phyloP scores from a whole-genome alignment of 2,329 filamentous ascomycete genomes.

The Monilinia laxa region DNA sequence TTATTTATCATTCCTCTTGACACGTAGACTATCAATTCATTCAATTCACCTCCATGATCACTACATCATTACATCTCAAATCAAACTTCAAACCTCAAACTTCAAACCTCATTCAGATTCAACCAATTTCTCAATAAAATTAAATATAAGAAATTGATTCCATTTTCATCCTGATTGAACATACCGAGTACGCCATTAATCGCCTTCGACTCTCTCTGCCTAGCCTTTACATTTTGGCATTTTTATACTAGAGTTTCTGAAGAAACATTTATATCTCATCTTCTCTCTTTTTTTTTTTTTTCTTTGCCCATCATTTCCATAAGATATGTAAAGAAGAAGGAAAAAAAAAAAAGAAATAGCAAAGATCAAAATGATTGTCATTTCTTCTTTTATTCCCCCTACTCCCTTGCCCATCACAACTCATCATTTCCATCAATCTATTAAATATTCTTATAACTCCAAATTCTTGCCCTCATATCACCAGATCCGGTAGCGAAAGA shows the following conservation, averaged over 20 bases:
- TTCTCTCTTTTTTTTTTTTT: not conserved
- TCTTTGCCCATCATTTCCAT: not conserved
- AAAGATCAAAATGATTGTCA: not conserved
- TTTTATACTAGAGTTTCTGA: not conserved
- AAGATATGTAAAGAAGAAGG: no score
- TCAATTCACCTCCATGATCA: no score
- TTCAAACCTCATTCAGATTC: no score
- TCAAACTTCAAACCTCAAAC: no score
- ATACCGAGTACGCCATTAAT: constrained; percentile 14
- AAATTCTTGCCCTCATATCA: constrained; percentile 96
- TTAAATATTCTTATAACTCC: constrained; percentile 66
- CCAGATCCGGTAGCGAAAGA: constrained; percentile 96
- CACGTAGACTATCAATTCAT: no score
- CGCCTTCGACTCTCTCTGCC: not conserved
- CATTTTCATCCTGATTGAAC: not conserved
- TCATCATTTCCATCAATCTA: not conserved
- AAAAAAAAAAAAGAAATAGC: no score
- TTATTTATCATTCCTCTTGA: no score
- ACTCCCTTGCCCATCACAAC: no score
- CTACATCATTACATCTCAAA: no score
- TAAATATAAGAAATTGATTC: no score
- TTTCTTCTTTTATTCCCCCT: not conserved
- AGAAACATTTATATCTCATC: not conserved
- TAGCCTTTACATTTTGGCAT: not conserved
- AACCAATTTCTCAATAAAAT: no score